These are phyloP conservation scores for Tuber umbilicatum DNA, from an alignment of 495 filamentous ascomycete species.

Conservation along the genomic window DNA sequence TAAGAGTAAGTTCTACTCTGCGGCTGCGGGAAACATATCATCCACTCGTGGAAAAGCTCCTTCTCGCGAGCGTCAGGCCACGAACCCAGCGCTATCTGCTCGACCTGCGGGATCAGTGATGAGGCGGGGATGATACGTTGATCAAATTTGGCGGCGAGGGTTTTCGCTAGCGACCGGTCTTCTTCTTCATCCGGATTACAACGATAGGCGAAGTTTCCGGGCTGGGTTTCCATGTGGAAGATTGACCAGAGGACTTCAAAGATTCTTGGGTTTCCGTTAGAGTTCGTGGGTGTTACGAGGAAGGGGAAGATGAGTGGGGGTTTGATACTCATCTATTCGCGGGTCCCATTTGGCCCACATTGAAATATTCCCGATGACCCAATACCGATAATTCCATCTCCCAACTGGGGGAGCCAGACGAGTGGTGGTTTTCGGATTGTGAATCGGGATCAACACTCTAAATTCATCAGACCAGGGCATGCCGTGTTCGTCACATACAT, in stretches of 20 bases:
- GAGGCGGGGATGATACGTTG: slow-evolving; percentile 15
- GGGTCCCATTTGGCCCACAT: slow-evolving; percentile 44
- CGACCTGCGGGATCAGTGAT: slow-evolving; percentile 2
- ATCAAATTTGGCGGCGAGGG: background rate
- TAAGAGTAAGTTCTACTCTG: slow-evolving; percentile 14
- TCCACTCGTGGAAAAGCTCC: slow-evolving; percentile 14
- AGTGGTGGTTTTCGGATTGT: slow-evolving; percentile 10
- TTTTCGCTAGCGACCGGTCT: background rate
- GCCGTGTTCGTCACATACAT: background rate
- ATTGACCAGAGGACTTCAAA: slow-evolving; percentile 43
- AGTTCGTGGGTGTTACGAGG: background rate
- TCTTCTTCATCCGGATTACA: background rate
- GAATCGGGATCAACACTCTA: slow-evolving; percentile 14
- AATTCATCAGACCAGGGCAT: slow-evolving; percentile 12
- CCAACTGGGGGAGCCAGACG: slow-evolving; percentile 14
- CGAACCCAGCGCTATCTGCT: too few relatives aligned
- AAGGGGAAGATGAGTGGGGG: background rate
- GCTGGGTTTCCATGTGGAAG: slow-evolving; percentile 24
- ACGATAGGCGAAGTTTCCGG: slow-evolving; percentile 1
- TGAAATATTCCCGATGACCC: slow-evolving; percentile 43
- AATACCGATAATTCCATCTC: slow-evolving; percentile 41
- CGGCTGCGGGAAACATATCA: background rate
- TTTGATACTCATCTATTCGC: slow-evolving; percentile 36
- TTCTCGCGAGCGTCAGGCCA: slow-evolving; percentile 20
- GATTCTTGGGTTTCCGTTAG: slow-evolving; percentile 21